Evolutionary conservation across 176 grass and related monocot genomes (phyloP), one percentile per base, ranked within the genome.

Genomic region (Miscanthus lutarioriparius): DNA sequence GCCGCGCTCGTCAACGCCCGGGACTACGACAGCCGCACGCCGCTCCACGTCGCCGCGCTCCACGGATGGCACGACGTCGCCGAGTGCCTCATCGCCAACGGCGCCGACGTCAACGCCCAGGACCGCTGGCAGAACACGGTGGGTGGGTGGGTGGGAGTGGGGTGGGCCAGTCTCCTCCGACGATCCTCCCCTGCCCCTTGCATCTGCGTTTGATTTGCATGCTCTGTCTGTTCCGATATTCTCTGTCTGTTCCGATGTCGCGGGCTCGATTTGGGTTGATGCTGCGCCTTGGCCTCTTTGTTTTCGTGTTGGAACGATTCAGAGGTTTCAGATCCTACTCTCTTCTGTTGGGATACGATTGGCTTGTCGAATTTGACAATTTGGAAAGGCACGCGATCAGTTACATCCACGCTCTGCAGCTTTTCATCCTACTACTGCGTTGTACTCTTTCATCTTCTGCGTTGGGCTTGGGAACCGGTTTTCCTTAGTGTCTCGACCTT

Each of bases 81-180:
- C 17, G 85, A 88, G 66, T 99, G 93, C 85, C 92, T 99, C 91
- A 53, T 99, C 83, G 75, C 86, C 14, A 85, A 84, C 69, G 88
- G 86, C n/a, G 93, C 97, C 69, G 90, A 96, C 81, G 88, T 99
- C 90, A 96, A 99, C 86, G 90, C 97, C 38, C 97, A 91, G 76
- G 97, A 99, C 75, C 97, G 97, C 0, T 99, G 97, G 93, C 92
- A 96, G 83, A 99, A 99, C 91, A 99, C 97, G 86, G 97, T 99
- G 76, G 47, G 77, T 79, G 76, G 47, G 77, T 79, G 39, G n/a
- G 48, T 30, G 17, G 6, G 68, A 5, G 67, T n/a, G 20, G 9
- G 47, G 2, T 22, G 8, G 54, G 22, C 54, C 54, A 4, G 8
- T 8, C 56, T 61, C n/a, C 22, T 23, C 8, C 56, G 37, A 36